Base-by-base conservation (phyloP, 352 stramenopile genomes). In the Blastocystis sp. region DNA sequence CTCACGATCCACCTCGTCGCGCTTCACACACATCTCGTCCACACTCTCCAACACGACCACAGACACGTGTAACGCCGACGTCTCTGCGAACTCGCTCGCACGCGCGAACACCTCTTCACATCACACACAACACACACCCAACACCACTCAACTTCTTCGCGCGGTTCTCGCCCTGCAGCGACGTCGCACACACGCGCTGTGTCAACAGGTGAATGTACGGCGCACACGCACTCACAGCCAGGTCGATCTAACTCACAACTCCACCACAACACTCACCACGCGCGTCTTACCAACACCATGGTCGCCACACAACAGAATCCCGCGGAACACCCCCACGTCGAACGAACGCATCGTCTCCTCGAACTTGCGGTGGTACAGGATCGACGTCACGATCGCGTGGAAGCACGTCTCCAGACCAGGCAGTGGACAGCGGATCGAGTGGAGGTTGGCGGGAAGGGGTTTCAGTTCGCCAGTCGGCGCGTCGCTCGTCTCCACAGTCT, bases 21-120 rank as follows among this genome's bases (percentile, higher is more conserved):
- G 94, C 81, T 96, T 96, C 3, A 95, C 96, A 55, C 96, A 98
- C 45, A 98, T 94, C 19, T 93, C 95, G 92, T 98, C 96, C 2
- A 98, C 90, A 63, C 98, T 96, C 89, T 98, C 96, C 90, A 98
- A 97, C 89, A 98, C 98, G 66, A 98, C 95, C 78, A 98, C 98
- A 16, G 95, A 93, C n/a, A 13, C 93, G 93, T 29, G 94, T 90
- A 10, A 92, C 93, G 2, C 91, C 91, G 21, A 93, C 90, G 2
- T 93, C 93, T 59, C 95, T 93, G 1, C 92, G 92, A 85, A 66
- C 13, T 12, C 31, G 21, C n/a, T 35, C 2, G 74, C 74, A 26
- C 31, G 2, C 10, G 74, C 13, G 41, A 85, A 85, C 16, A 69
- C 26, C 6, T 77, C 66, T 77, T 50, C n/a, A 3, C 12, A 71